Conservation (phyloP, 805 yeast species). For the Candida koratica region DNA sequence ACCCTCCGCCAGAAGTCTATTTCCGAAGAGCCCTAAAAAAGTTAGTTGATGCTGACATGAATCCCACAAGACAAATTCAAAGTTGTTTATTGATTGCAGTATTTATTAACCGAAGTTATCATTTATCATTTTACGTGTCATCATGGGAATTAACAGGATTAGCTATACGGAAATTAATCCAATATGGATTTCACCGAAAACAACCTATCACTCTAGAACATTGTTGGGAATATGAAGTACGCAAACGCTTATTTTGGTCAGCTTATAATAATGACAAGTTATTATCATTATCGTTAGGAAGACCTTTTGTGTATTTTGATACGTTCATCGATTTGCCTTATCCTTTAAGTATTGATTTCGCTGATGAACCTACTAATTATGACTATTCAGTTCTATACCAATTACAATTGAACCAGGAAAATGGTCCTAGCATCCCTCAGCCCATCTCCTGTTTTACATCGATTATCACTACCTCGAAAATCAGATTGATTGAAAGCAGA, state of each 20-base stretch:
- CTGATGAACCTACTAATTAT: conserved; percentile 4
- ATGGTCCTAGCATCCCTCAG: conserved; percentile 6
- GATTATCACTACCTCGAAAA: conserved; percentile 10
- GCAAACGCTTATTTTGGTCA: conserved; percentile 13
- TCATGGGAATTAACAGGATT: conserved; percentile 12
- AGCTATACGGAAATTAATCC: conserved; percentile 13
- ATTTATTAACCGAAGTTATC: conserved; percentile 15
- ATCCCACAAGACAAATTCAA: conserved; percentile 12
- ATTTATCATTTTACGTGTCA: conserved; percentile 14
- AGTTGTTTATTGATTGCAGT: conserved; percentile 11
- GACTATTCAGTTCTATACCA: conserved; percentile 10
- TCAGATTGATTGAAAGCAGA: conserved; percentile 13
- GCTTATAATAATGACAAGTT: conserved; percentile 12
- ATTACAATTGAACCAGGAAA: conserved; percentile 11
- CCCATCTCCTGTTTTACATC: conserved; percentile 12
- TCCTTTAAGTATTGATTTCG: conserved; percentile 12
- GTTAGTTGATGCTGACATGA: conserved; percentile 8
- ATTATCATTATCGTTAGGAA: conserved; percentile 11
- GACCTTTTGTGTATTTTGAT: conserved; percentile 11
- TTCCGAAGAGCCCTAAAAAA: conserved; percentile 12
- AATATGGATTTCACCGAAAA: conserved; percentile 12
- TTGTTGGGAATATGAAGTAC: conserved; percentile 10
- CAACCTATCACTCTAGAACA: conserved; percentile 7
- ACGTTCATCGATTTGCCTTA: conserved; percentile 10
- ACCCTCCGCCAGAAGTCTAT: conserved; percentile 13